Evolutionary conservation across 371 early-diverging fungal genomes (phyloP).

Genomic region (Mucor indicus): DNA sequence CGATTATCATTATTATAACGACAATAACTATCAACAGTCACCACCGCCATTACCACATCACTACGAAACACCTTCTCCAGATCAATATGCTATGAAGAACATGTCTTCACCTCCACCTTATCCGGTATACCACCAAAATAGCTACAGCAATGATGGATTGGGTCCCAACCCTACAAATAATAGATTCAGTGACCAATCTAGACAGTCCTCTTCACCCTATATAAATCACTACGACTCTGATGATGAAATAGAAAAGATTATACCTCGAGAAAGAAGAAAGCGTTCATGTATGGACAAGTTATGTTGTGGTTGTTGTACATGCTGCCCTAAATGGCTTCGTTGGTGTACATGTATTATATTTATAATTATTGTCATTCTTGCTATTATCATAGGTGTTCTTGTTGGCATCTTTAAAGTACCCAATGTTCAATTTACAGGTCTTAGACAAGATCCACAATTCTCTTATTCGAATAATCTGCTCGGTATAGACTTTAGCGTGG

Average conservation of each 20-base stretch:
- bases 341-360: conserved; percentile 40
- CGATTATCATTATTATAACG: too few relatives aligned
- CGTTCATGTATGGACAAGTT: conserved; percentile 42
- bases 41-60: conserved; percentile 19
- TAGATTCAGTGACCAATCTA: conserved; percentile 17
- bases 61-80: conserved; percentile 10
- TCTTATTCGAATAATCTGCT: conserved; percentile 7
- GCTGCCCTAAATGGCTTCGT: conserved; percentile 47
- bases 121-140: conserved; percentile 4
- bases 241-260: conserved; percentile 24
- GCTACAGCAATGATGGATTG: too few relatives aligned
- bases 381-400: conserved; percentile 40
- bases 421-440: conserved; percentile 31
- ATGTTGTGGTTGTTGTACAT: conserved; percentile 50
- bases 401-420: conserved; percentile 45
- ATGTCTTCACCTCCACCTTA: conserved; percentile 20
- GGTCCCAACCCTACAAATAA: too few relatives aligned
- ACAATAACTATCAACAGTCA: not conserved
- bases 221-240: conserved; percentile 24
- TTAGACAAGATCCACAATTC: conserved; percentile 23
- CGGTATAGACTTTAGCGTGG: conserved; percentile 28
- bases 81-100: conserved; percentile 15
- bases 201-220: too few relatives aligned
- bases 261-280: conserved; percentile 17
- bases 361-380: conserved; percentile 34